A percentile compares a stretch with the other conserved stretches of the same genome.
Evolutionary conservation across 2,329 filamentous ascomycete species (phyloP).

Genomic region (Claviceps cyperi): DNA sequence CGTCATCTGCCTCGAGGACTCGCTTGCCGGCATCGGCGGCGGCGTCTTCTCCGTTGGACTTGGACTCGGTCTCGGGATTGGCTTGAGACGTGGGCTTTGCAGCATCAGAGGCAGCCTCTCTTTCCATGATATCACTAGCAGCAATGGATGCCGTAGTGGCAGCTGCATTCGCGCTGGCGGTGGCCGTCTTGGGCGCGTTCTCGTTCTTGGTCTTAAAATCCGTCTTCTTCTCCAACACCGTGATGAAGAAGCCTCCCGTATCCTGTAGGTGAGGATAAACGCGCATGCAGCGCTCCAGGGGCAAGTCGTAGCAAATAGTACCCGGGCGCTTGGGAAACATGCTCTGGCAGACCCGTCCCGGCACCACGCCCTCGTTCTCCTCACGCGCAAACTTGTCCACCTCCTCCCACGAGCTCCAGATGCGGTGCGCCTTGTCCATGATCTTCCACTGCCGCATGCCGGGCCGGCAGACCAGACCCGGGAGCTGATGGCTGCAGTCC

Average conservation of each 20-base stretch:
- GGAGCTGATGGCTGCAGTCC: slow-evolving; percentile 67
- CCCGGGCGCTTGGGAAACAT: slow-evolving; percentile 63
- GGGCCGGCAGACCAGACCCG: slow-evolving; percentile 58
- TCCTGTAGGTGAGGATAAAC: slow-evolving; percentile 93
- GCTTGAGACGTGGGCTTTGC: slow-evolving; percentile 12
- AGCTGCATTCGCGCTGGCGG: slow-evolving; percentile 3
- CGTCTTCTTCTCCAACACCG: slow-evolving; percentile 78
- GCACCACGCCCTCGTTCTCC: slow-evolving; percentile 35
- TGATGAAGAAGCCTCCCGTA: slow-evolving; percentile 95
- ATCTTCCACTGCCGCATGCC: slow-evolving; percentile 78
- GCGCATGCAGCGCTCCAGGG: slow-evolving; percentile 80
- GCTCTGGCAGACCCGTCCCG: slow-evolving; percentile 56
- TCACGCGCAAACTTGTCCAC: slow-evolving; percentile 56
- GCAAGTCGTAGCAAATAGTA: slow-evolving; percentile 46
- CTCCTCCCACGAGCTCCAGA: slow-evolving; percentile 72
- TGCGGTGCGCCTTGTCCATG: slow-evolving; percentile 69
- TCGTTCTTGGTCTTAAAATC: slow-evolving; percentile 72
- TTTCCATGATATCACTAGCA: slow-evolving; percentile 14
- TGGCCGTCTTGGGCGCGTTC: slow-evolving; percentile 30
- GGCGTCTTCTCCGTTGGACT: slow-evolving; percentile 10
- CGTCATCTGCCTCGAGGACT: slow-evolving; percentile 16
- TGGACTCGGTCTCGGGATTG: slow-evolving; percentile 16
- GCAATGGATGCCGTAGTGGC: slow-evolving; percentile 4
- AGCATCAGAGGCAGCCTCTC: slow-evolving; percentile 5
- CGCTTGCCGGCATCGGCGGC: slow-evolving; percentile 21